These are phyloP conservation scores for Prunus fruticosa DNA, from an alignment of 306 rosid genomes.

Conservation along the genomic window DNA sequence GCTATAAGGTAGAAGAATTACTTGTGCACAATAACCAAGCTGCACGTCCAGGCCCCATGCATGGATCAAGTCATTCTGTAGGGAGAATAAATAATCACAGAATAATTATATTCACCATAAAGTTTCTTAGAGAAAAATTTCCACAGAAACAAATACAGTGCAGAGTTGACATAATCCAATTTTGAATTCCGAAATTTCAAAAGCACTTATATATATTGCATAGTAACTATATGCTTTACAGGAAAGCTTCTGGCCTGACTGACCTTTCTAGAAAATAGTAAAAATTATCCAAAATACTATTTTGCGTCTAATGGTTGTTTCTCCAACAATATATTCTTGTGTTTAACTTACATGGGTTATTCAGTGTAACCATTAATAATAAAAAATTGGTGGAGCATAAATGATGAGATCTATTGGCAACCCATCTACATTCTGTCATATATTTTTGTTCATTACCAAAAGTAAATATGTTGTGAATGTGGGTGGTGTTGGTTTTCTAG, in stretches of 20 bases:
- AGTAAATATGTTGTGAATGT: neutral
- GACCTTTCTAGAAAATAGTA: neutral
- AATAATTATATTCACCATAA: slow-evolving; percentile 13
- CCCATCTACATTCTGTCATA: neutral
- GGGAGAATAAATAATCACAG: slow-evolving; percentile 21
- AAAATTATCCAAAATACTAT: neutral
- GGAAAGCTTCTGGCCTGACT: neutral
- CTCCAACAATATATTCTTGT: neutral
- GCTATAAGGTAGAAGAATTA: slow-evolving; percentile 26
- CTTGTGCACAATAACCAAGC: slow-evolving; percentile 95
- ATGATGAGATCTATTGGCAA: neutral
- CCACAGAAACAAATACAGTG: neutral
- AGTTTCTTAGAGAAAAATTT: neutral
- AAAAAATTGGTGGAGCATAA: neutral
- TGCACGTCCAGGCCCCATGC: slow-evolving; percentile 92
- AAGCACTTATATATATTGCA: neutral
- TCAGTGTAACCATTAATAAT: neutral
- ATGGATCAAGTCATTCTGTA: slow-evolving; percentile 93
- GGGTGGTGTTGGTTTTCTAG: neutral
- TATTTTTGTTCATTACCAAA: neutral
- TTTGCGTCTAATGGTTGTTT: neutral
- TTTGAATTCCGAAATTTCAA: neutral
- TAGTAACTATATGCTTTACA: neutral
- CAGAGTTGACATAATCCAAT: slow-evolving; percentile 6
- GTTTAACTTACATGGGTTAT: neutral